These are phyloP conservation scores for Rhypophila decipiens DNA, from an alignment of 495 filamentous ascomycete species.

Conservation along the genomic window DNA sequence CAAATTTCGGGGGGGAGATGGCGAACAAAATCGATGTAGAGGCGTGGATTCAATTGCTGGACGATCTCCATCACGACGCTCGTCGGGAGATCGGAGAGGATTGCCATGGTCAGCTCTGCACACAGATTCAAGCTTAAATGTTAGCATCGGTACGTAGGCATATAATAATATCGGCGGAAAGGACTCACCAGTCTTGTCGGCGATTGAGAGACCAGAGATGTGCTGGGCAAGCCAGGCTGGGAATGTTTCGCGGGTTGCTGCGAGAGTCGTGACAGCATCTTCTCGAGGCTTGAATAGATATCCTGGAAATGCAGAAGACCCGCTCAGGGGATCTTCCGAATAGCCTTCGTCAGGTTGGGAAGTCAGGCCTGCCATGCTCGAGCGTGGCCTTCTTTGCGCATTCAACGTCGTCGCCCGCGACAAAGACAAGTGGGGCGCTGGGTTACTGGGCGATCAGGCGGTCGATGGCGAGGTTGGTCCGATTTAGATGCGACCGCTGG, in stretches of 20 bases:
- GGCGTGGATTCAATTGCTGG: constrained; percentile 62
- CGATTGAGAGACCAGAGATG: constrained; percentile 36
- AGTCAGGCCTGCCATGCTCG: constrained; percentile 18
- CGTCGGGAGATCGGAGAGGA: constrained; percentile 69
- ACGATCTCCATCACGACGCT: constrained; percentile 72
- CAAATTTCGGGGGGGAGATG: constrained; percentile 85
- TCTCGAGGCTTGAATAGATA: constrained; percentile 18
- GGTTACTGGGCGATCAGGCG: too few relatives aligned
- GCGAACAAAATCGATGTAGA: constrained; percentile 85
- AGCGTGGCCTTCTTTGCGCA: too few relatives aligned
- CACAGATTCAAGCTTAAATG: not conserved
- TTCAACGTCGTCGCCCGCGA: too few relatives aligned
- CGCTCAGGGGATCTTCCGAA: constrained; percentile 50
- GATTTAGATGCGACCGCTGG: too few relatives aligned
- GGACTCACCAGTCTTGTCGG: constrained; percentile 43
- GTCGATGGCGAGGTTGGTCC: too few relatives aligned
- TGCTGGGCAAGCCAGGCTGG: constrained; percentile 41
- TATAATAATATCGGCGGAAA: not conserved
- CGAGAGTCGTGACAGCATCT: constrained; percentile 14
- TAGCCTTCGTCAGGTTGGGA: constrained; percentile 52
- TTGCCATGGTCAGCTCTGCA: constrained; percentile 53
- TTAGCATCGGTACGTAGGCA: not conserved
- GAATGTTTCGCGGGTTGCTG: constrained; percentile 19
- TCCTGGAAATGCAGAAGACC: constrained; percentile 21
- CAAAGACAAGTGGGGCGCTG: too few relatives aligned